Base-by-base conservation (phyloP, 2,329 filamentous ascomycete species). In the Ceratocystis destructans region DNA sequence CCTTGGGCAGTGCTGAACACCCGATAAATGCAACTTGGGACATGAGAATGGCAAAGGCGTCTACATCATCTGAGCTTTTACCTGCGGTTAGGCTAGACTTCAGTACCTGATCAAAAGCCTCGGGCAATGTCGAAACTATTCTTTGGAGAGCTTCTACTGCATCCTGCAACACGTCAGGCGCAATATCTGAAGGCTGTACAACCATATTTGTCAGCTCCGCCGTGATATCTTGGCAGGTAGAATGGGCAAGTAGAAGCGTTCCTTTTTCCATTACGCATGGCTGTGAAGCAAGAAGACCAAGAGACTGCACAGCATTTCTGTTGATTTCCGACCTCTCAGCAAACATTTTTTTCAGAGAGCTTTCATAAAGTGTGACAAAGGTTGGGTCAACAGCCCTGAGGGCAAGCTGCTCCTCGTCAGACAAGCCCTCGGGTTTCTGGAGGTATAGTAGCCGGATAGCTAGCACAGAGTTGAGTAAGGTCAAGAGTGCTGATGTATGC, bases 401-500 rank as follows among this genome's bases (percentile, higher is more conserved):
- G 55, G 73, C 74, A 45, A 71, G 72, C 61, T 73, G 75, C 28
- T 76, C 79, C 50, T 74, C 74, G n/a, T 69, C 69, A 2, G 71
- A 72, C 70, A 76, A 72, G 0, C 72, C 70, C 5, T 70, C 68
- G 15, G 74, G 31, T 2, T 62, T 37, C 17, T 63, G 72, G 10
- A 76, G 72, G 1, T 81, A 72, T 2, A 77, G 70, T 37, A 77
- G 71, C 2, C 80, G 75, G 1, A 78, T 77, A 68, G 79, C 79
- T 25, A 85, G 72, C 6, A 83, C 72, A 1, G 80, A 79, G 64
- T 80, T 79, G 4, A 84, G 70, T 1, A 84, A 73, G 20, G 77
- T 77, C 1, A 84, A 70, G 1, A 84, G 75, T 67, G 83, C 79
- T n/a, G 77, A 76, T 37, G 77, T 79, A 68, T 84, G 82, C 2